Conservation (phyloP, 345 rosid genomes). For the Psidium friedrichsthalianum region DNA sequence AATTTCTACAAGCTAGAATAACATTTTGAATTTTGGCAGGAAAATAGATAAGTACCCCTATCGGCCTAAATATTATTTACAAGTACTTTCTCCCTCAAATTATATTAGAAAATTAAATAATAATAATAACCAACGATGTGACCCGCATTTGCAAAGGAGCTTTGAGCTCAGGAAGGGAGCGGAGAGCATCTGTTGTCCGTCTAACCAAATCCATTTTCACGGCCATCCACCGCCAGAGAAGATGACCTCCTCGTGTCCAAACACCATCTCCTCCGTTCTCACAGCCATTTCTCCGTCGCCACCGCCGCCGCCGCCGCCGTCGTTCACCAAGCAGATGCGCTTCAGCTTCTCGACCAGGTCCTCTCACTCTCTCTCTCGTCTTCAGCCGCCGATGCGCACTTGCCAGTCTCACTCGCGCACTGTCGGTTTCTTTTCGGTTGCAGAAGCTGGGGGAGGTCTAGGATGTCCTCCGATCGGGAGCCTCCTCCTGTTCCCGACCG, state of each 20-base stretch:
- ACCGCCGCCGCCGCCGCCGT: background rate
- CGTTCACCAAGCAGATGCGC: background rate
- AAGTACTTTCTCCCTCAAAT: background rate
- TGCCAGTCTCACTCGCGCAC: background rate
- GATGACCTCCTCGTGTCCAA: background rate
- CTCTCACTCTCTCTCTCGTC: background rate
- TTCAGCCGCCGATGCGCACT: background rate
- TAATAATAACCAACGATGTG: background rate
- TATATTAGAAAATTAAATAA: background rate
- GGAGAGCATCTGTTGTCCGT: background rate
- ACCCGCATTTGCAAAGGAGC: fast-evolving
- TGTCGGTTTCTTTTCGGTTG: background rate
- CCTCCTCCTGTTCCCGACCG: slow-evolving; percentile 19
- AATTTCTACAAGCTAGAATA: background rate
- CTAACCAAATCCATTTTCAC: background rate
- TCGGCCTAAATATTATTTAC: background rate
- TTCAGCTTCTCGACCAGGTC: background rate
- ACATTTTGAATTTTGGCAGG: no score
- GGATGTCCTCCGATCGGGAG: slow-evolving; percentile 36
- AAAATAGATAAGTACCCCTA: background rate
- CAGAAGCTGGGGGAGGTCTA: slow-evolving; percentile 15
- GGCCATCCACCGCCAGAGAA: fast-evolving
- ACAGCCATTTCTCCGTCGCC: background rate
- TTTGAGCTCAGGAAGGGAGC: background rate
- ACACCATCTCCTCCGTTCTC: background rate